Base-by-base conservation (phyloP, 1,139 yeast species). In the Chernovozyma sophiae-reginae region DNA sequence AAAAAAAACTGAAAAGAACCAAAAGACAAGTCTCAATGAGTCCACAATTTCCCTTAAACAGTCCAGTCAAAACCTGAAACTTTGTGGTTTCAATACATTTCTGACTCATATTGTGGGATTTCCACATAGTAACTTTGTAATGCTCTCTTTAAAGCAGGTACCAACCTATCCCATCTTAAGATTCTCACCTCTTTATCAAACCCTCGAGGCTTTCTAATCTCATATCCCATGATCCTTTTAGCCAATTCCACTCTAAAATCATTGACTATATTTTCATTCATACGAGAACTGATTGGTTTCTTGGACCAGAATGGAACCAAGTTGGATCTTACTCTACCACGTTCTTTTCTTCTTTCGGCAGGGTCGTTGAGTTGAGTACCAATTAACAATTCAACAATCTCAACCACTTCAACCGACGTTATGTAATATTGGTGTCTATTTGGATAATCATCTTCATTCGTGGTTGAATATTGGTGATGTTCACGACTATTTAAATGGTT, bases 291-390 rank as follows among this genome's bases (percentile, higher is more conserved):
- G 33, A 79, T 71, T 23, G 85, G 80, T 45, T 66, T 74, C 52
- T 74, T 75, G 25, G 77, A 71, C 86, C 85, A 79, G 50, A 77
- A 79, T n/a, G 83, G 82, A 32, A 79, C 81, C 55, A 79, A 62
- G 48, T 79, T 79, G 36, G 80, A 74, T 54, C 85, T 63, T 32
- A 79, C 76, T 42, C 86, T 60, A 14, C 85, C 85, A 36, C 84
- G 55, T 51, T 79, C 85, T 43, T 75, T 69, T 44, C 81, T 62
- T 44, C 77, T 69, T 40, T 70, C 76, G 6, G 66, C 68, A 8
- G 77, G 65, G 40, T 74, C 75, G 38, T 57, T 61, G 26, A 58
- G 52, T 43, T 69, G 69, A 11, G 74, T 66, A 2, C 79, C 78
- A 46, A 79, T 76, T 32, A 79, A 55, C 34, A 78, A 55, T 56